A percentile compares a stretch with the other conserved stretches of the same genome.
These are phyloP conservation scores for Diaporthe australafricana DNA, from an alignment of 2,329 filamentous ascomycete species.

Conservation along the genomic window DNA sequence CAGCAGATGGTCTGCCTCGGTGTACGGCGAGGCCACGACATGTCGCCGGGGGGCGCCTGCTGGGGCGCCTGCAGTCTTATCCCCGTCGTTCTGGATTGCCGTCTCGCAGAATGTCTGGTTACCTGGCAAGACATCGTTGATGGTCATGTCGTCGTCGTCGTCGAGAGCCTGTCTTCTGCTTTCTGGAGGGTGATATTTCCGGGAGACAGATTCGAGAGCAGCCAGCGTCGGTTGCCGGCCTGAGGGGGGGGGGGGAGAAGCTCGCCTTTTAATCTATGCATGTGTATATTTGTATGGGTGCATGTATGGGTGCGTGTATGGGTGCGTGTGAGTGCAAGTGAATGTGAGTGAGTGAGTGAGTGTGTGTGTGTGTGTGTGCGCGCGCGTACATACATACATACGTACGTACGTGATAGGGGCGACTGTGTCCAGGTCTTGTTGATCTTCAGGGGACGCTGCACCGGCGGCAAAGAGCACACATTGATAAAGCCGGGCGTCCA, in stretches of 20 bases:
- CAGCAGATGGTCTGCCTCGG: conserved; percentile 76
- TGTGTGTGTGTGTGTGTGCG: not conserved
- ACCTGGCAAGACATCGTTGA: conserved; percentile 1
- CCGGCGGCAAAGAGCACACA: not conserved
- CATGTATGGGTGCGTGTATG: not conserved
- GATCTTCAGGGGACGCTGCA: conserved; percentile 9
- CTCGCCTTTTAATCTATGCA: not conserved
- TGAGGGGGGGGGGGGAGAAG: not conserved
- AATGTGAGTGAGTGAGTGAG: not conserved
- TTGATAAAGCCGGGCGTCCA: not conserved
- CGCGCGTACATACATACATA: not conserved
- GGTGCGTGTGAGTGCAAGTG: not conserved
- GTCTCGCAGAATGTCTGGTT: conserved; percentile 10
- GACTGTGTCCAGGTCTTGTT: not conserved
- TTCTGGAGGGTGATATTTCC: not conserved
- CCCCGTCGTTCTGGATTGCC: not conserved
- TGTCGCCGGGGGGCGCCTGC: conserved; percentile 43
- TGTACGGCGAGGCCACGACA: conserved; percentile 82
- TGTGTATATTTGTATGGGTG: not conserved
- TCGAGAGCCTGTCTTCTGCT: not conserved
- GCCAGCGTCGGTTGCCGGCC: not conserved
- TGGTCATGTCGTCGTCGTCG: conserved; percentile 9
- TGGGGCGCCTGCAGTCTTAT: conserved; percentile 7
- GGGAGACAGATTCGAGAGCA: not conserved
- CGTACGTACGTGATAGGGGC: not conserved